A percentile compares a stretch with the other conserved stretches of the same genome.
These are phyloP conservation scores for Psilocybe cubensis DNA, from an alignment of 768 basidiomycete species.

Conservation along the genomic window DNA sequence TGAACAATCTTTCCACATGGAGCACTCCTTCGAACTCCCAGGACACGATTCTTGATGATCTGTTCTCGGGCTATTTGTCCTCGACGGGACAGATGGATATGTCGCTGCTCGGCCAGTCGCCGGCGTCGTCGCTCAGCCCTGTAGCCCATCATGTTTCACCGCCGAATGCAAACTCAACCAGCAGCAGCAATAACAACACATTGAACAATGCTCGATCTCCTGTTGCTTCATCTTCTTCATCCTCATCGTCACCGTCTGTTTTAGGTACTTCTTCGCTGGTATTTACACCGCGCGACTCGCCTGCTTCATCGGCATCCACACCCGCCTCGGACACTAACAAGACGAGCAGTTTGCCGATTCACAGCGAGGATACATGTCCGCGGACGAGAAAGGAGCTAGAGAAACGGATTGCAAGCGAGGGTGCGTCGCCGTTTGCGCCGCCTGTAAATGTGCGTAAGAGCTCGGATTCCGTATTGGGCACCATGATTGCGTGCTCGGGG, in stretches of 20 bases:
- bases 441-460: slow-evolving; percentile 43
- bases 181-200: neutral
- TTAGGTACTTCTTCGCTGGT: slow-evolving; percentile 18
- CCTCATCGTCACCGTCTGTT: slow-evolving; percentile 40
- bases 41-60: slow-evolving; percentile 49
- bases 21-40: slow-evolving; percentile 35
- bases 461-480: slow-evolving; percentile 44
- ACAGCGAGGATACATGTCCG: slow-evolving; percentile 41
- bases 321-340: no score
- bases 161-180: slow-evolving; percentile 13
- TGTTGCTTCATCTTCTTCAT: slow-evolving; percentile 21
- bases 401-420: slow-evolving; percentile 52
- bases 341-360: slow-evolving; percentile 2
- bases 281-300: slow-evolving; percentile 37
- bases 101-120: slow-evolving; percentile 34
- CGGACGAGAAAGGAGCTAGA: slow-evolving; percentile 56
- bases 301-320: slow-evolving; percentile 22
- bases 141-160: slow-evolving; percentile 48
- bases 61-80: slow-evolving; percentile 44
- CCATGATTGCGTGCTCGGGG: slow-evolving; percentile 68
- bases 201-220: slow-evolving; percentile 13
- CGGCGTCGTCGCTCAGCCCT: slow-evolving; percentile 56
- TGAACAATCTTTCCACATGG: slow-evolving; percentile 50
- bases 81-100: slow-evolving; percentile 31
- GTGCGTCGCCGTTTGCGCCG: slow-evolving; percentile 63